phyloP scores from a whole-genome alignment of 1,139 yeast genomes.

The Yamadazyma conglobata region DNA sequence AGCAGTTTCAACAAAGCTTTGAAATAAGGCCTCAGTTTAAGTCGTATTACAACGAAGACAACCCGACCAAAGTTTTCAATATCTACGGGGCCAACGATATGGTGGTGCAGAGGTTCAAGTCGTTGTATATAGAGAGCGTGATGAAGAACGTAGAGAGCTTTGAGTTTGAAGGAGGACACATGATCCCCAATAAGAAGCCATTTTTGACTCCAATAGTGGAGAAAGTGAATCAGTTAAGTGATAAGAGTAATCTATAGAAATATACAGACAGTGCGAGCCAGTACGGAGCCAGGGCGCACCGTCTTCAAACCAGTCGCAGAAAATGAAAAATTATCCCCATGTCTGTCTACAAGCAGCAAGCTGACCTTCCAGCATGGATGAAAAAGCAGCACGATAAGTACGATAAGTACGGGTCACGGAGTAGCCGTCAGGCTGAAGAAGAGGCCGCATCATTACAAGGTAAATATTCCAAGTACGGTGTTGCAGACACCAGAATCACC shows the following conservation, averaged over 20 bases:
- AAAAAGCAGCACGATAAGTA: constrained; percentile 26
- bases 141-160: constrained; percentile 19
- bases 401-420: constrained; percentile 35
- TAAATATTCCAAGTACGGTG: constrained; percentile 30
- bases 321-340: constrained; percentile 8
- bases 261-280: too few species aligned
- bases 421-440: background rate
- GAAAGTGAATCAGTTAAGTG: constrained; percentile 12
- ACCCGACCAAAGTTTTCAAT: constrained; percentile 24
- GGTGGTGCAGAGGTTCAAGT: constrained; percentile 33
- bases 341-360: constrained; percentile 26
- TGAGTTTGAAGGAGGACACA: constrained; percentile 38
- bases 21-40: constrained; percentile 17
- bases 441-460: constrained; percentile 8
- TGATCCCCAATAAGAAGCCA: constrained; percentile 30
- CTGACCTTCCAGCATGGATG: constrained; percentile 43
- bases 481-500: constrained; percentile 11
- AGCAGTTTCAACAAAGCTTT: constrained; percentile 20
- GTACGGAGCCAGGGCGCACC: too few species aligned
- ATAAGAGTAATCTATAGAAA: too few species aligned
- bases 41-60: constrained; percentile 16
- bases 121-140: constrained; percentile 22
- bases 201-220: constrained; percentile 28
- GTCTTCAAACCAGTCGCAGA: too few species aligned
- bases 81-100: constrained; percentile 33